phyloP scores from a whole-genome alignment of 2,329 filamentous ascomycete genomes.

The Exophiala aquamarina region DNA sequence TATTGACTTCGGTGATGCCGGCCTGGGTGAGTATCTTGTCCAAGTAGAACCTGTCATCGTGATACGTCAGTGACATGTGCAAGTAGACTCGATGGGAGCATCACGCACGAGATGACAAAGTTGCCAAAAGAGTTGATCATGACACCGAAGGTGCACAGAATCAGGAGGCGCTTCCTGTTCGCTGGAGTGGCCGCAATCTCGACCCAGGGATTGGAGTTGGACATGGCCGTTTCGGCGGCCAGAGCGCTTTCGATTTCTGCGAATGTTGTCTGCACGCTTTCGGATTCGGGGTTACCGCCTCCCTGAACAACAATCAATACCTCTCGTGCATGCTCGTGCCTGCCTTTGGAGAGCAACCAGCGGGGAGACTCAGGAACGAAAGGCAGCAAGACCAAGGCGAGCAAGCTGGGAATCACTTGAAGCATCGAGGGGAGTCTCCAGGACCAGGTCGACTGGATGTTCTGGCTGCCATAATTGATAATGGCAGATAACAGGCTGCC shows the following conservation, averaged over 20 bases:
- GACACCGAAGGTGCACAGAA: too few relatives aligned
- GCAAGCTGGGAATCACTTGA: slow-evolving; percentile 48
- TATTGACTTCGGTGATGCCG: slow-evolving; percentile 32
- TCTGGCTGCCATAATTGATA: slow-evolving; percentile 4
- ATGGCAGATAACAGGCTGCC: slow-evolving; percentile 3
- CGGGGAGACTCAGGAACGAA: slow-evolving; percentile 61
- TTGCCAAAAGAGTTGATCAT: slow-evolving; percentile 29
- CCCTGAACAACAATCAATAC: too few relatives aligned
- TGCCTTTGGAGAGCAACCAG: slow-evolving; percentile 36
- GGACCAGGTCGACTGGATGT: slow-evolving; percentile 39
- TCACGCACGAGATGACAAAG: slow-evolving; percentile 32
- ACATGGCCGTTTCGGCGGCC: slow-evolving; percentile 22
- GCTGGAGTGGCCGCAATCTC: too few relatives aligned
- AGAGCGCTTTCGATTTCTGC: too few relatives aligned
- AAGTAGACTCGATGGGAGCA: too few relatives aligned
- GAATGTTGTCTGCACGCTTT: too few relatives aligned
- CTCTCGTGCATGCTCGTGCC: too few relatives aligned
- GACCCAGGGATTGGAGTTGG: too few relatives aligned
- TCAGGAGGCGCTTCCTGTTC: too few relatives aligned
- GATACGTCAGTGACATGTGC: too few relatives aligned
- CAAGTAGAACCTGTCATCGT: slow-evolving; percentile 31
- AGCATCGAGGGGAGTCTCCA: slow-evolving; percentile 55
- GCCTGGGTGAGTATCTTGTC: slow-evolving; percentile 33
- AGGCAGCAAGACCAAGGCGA: slow-evolving; percentile 47
- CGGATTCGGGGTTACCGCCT: too few relatives aligned